These are phyloP conservation scores for Huntiella moniliformis DNA, from an alignment of 2,329 filamentous ascomycete genomes.

Conservation along the genomic window DNA sequence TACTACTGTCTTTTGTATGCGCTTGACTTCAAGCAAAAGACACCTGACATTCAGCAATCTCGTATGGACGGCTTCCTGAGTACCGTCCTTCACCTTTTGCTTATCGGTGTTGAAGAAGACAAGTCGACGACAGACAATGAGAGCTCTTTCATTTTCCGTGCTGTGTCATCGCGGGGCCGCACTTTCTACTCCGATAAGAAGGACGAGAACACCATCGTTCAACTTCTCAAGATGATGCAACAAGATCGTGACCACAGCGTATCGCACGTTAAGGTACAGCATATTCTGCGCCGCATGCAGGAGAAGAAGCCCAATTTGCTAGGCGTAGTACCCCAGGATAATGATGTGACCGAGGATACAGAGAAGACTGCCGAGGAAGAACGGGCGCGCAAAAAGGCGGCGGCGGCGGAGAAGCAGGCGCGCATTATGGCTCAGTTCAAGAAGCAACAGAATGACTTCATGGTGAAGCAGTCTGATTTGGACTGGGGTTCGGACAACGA, in stretches of 20 bases:
- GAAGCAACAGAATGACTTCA: slow-evolving; percentile 86
- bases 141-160: too few relatives aligned
- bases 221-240: slow-evolving; percentile 42
- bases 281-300: slow-evolving; percentile 70
- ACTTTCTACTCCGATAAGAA: slow-evolving; percentile 14
- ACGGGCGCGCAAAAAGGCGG: slow-evolving; percentile 70
- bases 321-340: slow-evolving; percentile 47
- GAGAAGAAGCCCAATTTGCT: slow-evolving; percentile 63
- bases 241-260: slow-evolving; percentile 58
- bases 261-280: slow-evolving; percentile 65
- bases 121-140: slow-evolving; percentile 20
- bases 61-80: slow-evolving; percentile 83
- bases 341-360: slow-evolving; percentile 35
- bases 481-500: slow-evolving; percentile 69
- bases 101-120: slow-evolving; percentile 77
- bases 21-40: slow-evolving; percentile 46
- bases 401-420: slow-evolving; percentile 74
- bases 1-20: slow-evolving; percentile 77
- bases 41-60: slow-evolving; percentile 58
- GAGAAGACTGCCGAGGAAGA: slow-evolving; percentile 49
- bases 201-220: slow-evolving; percentile 41
- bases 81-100: slow-evolving; percentile 69
- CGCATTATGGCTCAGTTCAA: slow-evolving; percentile 97
- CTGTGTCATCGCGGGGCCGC: too few relatives aligned
- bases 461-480: slow-evolving; percentile 61